Base-by-base conservation (phyloP, 257 asterid genomes). In the Solanum tacnaense region DNA sequence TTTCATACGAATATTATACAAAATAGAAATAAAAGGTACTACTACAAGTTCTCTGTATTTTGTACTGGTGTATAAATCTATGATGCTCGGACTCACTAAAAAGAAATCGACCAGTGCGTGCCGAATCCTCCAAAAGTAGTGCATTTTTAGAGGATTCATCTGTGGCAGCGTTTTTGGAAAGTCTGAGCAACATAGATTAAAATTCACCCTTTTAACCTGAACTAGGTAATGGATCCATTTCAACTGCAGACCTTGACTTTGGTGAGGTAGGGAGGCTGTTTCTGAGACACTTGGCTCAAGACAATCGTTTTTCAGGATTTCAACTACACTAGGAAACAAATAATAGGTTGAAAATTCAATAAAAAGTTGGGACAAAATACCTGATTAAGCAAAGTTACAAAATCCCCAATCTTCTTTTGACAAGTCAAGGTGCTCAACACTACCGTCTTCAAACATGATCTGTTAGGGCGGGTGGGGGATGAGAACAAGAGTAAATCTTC, bases 391-490 rank as follows among this genome's bases (percentile, higher is more conserved):
- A 90, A 87, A 86, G 87, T 91, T 90, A 89, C 94, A 94, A 70
- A 93, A 92, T 86, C 93, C 97, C 99, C 99, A 97, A 49, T 94
- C 94, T 92, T 91, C 95, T 90, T 92, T 92, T 73, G 99, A 94
- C 92, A 97, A 88, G 93, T 97, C 98, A 86, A 95, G 87, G 74
- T 92, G 89, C 84, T 95, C 96, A 4, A 91, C 85, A 84, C 76
- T 86, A 86, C 99, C 99, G 65, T 95, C 98, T 88, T 94, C 99
- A 91, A 94, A 97, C 97, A 96, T 91, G 90, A 97, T 91, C 99
- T 96, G 96, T 49, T 84, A 52, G 20, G 39, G 85, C 3, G 9
- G 18, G 11, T 27, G 68, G 12, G 84, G 85, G 68, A 71, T 58
- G 83, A 49, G 87, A 60, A 60, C 52, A 84, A 49, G 68, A 73